A percentile compares a stretch with the other conserved stretches of the same genome.
phyloP scores from a whole-genome alignment of 73 alveolate species.

The Blepharisma stoltei region DNA sequence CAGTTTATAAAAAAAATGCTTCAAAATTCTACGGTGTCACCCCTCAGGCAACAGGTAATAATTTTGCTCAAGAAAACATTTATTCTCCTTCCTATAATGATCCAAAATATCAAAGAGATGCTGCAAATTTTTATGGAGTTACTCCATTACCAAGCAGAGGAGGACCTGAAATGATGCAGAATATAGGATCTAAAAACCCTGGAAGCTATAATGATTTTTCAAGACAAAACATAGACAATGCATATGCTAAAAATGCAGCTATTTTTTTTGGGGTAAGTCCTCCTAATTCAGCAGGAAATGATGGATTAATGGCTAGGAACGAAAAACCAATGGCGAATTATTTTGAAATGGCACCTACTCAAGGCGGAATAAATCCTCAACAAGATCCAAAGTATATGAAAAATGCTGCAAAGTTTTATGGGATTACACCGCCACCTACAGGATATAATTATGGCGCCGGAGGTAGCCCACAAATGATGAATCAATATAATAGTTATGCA shows the following conservation, averaged over 20 bases:
- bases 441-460: background rate
- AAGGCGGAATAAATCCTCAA: too few species aligned
- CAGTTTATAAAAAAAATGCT: background rate
- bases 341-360: too few species aligned
- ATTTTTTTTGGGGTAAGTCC: slow-evolving; percentile 19
- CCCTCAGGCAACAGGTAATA: background rate
- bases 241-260: background rate
- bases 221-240: too few species aligned
- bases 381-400: background rate
- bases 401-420: slow-evolving; percentile 16
- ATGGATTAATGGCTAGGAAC: too few species aligned
- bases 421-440: slow-evolving; percentile 26
- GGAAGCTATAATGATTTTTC: too few species aligned
- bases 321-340: too few species aligned
- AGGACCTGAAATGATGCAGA: background rate
- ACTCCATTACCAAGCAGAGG: slow-evolving; percentile 9
- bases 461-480: too few species aligned
- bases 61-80: background rate
- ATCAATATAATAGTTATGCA: too few species aligned
- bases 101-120: background rate
- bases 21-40: slow-evolving; percentile 21
- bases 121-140: slow-evolving; percentile 29
- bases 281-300: background rate
- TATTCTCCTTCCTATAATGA: background rate
- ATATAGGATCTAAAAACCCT: too few species aligned